phyloP scores from a whole-genome alignment of 257 asterid species.

The Pogostemon cablin region DNA sequence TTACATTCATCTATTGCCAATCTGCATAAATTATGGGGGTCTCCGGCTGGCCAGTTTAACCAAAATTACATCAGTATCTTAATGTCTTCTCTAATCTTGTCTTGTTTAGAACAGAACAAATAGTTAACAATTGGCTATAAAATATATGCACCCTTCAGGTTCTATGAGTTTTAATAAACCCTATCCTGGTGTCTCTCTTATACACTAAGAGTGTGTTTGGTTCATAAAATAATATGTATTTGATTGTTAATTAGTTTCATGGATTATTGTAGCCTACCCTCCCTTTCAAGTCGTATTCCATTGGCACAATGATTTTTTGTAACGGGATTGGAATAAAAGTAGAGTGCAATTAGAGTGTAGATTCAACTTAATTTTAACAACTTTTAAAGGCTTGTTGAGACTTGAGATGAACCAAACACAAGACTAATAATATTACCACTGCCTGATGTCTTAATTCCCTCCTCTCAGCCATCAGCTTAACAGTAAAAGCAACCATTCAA shows the following conservation, averaged over 20 bases:
- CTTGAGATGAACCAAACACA: too few species aligned
- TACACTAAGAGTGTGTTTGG: neutral
- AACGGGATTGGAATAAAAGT: too few species aligned
- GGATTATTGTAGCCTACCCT: too few species aligned
- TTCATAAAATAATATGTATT: too few species aligned
- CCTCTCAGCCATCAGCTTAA: neutral
- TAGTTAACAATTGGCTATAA: neutral
- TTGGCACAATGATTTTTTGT: too few species aligned
- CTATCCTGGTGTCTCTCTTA: neutral
- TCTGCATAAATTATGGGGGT: neutral
- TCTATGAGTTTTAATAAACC: neutral
- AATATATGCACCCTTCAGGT: neutral
- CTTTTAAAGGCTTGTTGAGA: too few species aligned
- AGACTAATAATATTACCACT: neutral
- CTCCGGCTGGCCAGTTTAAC: neutral
- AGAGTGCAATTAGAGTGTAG: too few species aligned
- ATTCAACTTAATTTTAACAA: too few species aligned
- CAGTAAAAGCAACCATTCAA: slow-evolving; percentile 15
- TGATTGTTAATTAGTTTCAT: too few species aligned
- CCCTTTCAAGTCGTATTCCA: too few species aligned
- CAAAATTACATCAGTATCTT: neutral
- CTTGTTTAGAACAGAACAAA: slow-evolving; percentile 16
- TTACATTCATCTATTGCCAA: neutral
- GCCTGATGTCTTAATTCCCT: neutral
- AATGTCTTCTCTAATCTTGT: neutral